Evolutionary conservation across 345 rosid species (phyloP).

Genomic region (Melastoma malabathricum): DNA sequence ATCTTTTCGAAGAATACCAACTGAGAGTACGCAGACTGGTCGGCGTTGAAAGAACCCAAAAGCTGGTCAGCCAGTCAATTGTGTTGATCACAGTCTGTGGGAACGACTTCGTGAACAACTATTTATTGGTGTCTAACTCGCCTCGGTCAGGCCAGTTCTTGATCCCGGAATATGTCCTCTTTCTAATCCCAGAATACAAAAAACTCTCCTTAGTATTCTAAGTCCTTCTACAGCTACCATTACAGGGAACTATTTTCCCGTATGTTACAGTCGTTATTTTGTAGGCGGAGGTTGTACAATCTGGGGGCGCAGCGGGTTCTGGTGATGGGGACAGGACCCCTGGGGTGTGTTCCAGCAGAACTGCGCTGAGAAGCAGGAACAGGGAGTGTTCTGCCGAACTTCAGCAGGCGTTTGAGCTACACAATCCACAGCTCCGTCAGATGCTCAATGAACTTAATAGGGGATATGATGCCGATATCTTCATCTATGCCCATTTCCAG

Average conservation of each 20-base stretch:
- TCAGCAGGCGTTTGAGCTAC: conserved; percentile 42
- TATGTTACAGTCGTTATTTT: too few relatives aligned
- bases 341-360: conserved; percentile 79
- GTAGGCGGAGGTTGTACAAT: conserved; percentile 32
- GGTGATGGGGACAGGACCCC: conserved; percentile 79
- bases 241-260: too few relatives aligned
- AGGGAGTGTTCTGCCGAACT: conserved; percentile 48
- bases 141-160: conserved; percentile 45
- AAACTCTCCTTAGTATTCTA: conserved; percentile 26
- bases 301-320: conserved; percentile 72
- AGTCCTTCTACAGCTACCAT: neutral
- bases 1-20: conserved; percentile 64
- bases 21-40: conserved; percentile 31
- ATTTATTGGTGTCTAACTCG: conserved; percentile 52
- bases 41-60: conserved; percentile 32
- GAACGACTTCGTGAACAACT: conserved; percentile 88
- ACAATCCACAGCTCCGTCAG: conserved; percentile 44
- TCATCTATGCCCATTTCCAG: conserved; percentile 39
- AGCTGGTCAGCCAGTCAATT: conserved; percentile 44
- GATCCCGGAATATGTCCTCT: conserved; percentile 33
- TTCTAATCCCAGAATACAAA: conserved; percentile 41
- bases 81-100: conserved; percentile 67
- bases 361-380: conserved; percentile 34
- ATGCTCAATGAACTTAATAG: conserved; percentile 40
- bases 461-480: conserved; percentile 27